Evolutionary conservation across 2,329 filamentous ascomycete species (phyloP), one percentile per base, ranked within the genome.

Genomic region (Ceratocystiopsis minuta): DNA sequence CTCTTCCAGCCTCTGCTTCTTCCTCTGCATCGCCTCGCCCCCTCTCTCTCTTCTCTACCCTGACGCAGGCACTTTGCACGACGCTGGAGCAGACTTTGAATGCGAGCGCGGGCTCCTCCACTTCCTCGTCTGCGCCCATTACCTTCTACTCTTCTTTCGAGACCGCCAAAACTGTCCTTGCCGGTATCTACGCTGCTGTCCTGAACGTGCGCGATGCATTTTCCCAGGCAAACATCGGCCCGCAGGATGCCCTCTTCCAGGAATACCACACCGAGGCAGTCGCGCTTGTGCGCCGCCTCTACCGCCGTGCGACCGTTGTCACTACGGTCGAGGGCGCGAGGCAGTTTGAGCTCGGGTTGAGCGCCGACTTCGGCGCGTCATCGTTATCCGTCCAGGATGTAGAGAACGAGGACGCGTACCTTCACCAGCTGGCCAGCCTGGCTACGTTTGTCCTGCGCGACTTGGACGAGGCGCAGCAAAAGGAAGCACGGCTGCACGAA

Each of bases 141-240:
- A 28, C 24, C 7, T 28, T 28, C 24, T 10, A 28, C 11, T 28
- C 9, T 6, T 10, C 24, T 10, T 28, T 28, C 2, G 24, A 10
- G 11, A 28, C 24, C 24, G 24, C 24, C 24, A 28, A 28, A 9
- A 55, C 60, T 5, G 43, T 68, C 18, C 52, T 57, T 7, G 57
- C 57, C 4, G 60, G 59, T 17, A 48, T 61, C 17, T 57, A 57
- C 24, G 50, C 49, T 9, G 49, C 52, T 2, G 45, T 57, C 16
- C 50, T 56, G 6, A 49, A 54, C 43, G 54, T 55, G 43, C 51
- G 50, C 14, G 64, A 67, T 38, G 64, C 65, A 9, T 67, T 50
- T 28, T 37, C 35, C 24, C 6, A 6, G 24, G 24, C 24, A 28
- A 28, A 28, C 24, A 28, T n/a, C 15, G 20, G 17, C 2, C 36